Conservation (phyloP, 495 filamentous ascomycete genomes). For the Diplogelasinospora grovesii region DNA sequence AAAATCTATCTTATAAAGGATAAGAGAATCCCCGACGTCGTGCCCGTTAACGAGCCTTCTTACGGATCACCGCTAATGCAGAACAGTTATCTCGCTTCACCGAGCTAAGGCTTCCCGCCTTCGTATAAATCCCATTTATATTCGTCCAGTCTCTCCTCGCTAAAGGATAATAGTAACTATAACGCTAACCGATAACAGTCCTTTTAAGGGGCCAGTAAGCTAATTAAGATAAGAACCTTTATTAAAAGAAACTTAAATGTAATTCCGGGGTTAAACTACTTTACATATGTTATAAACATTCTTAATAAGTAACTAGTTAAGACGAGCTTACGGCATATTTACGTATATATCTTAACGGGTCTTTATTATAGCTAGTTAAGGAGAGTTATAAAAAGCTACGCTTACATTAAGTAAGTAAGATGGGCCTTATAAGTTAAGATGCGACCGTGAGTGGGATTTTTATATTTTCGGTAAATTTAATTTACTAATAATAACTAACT, state of each 20-base stretch:
- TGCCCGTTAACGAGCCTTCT: constrained; percentile 36
- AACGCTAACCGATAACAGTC: constrained; percentile 26
- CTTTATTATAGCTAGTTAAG: constrained; percentile 82
- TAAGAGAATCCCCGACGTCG: constrained; percentile 52
- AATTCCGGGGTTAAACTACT: constrained; percentile 83
- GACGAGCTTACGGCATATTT: constrained; percentile 70
- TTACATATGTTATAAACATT: constrained; percentile 78
- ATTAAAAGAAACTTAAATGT: constrained; percentile 65
- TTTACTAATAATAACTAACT: no score
- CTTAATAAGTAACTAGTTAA: constrained; percentile 71
- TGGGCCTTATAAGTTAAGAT: constrained; percentile 68
- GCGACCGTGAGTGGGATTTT: constrained; percentile 50
- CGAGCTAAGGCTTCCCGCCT: constrained; percentile 41
- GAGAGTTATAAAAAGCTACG: constrained; percentile 80
- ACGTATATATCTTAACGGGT: constrained; percentile 75
- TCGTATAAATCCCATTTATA: constrained; percentile 29
- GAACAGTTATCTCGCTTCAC: constrained; percentile 40
- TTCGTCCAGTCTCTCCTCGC: constrained; percentile 38
- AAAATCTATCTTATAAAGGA: constrained; percentile 65
- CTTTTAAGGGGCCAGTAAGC: no score
- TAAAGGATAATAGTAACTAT: constrained; percentile 40
- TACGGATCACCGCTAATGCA: constrained; percentile 38
- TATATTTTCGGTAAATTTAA: no score
- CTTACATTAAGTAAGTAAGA: constrained; percentile 74
- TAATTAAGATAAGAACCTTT: constrained; percentile 14